Percentiles rank a stretch among this genome's conserved stretches.
These are phyloP conservation scores for Saccharum officinarum DNA, from an alignment of 176 grass and related monocot genomes.

Conservation along the genomic window DNA sequence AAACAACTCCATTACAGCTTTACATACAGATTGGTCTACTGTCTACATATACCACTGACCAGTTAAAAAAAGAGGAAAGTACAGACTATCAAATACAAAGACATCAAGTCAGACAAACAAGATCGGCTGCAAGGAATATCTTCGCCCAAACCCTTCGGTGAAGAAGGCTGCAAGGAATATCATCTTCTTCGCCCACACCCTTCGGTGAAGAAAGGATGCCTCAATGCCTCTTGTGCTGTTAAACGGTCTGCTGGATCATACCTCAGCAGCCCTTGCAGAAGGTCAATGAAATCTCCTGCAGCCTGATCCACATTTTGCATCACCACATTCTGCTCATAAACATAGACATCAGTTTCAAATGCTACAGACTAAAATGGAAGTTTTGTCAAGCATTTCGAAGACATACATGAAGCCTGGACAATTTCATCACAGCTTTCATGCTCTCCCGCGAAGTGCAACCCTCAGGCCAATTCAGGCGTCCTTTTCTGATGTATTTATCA, in stretches of 20 bases:
- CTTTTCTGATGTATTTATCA: conserved; percentile 81
- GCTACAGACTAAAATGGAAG: neutral
- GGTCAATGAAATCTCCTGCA: conserved; percentile 73
- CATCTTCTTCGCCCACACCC: conserved; percentile 23
- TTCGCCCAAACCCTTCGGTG: conserved; percentile 15
- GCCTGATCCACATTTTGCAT: conserved; percentile 61
- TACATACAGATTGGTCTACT: neutral
- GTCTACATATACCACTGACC: conserved; percentile 8
- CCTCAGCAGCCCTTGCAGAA: conserved; percentile 68
- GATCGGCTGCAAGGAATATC: neutral
- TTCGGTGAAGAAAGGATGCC: conserved; percentile 69
- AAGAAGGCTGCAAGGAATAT: conserved; percentile 63
- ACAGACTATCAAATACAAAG: neutral
- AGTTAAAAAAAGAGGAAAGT: neutral
- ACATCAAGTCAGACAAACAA: neutral
- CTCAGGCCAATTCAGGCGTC: conserved; percentile 90
- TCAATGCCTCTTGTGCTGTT: conserved; percentile 57
- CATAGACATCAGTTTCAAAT: neutral
- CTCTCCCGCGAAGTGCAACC: conserved; percentile 75
- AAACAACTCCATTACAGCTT: neutral
- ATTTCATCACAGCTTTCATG: conserved; percentile 80
- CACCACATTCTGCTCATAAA: conserved; percentile 61
- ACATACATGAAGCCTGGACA: conserved; percentile 66
- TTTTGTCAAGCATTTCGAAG: no score
- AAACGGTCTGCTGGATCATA: conserved; percentile 69